Conservation (phyloP, 371 early-diverging fungal genomes). For the Lichtheimia hyalospora region DNA sequence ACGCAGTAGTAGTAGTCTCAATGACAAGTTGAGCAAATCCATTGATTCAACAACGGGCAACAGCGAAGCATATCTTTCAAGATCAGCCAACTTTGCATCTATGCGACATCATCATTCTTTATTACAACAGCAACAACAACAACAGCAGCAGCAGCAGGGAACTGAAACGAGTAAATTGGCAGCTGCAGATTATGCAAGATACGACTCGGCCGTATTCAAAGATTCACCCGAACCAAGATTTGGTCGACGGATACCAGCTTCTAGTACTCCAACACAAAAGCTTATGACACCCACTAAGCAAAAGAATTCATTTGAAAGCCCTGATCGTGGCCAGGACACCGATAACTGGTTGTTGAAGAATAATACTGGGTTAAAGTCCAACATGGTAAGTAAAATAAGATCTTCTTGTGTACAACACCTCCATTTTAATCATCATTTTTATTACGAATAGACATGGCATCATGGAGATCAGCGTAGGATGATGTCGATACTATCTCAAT, state of each 20-base stretch:
- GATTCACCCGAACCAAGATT: slow-evolving; percentile 39
- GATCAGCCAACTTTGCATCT: slow-evolving; percentile 37
- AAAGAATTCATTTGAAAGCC: slow-evolving; percentile 32
- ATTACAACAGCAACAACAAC: neutral
- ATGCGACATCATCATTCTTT: slow-evolving; percentile 13
- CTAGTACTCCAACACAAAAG: slow-evolving; percentile 16
- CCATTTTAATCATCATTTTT: neutral
- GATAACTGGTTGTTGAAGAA: slow-evolving; percentile 11
- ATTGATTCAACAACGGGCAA: slow-evolving; percentile 15
- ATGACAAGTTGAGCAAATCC: slow-evolving; percentile 23
- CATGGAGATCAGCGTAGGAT: slow-evolving; percentile 32
- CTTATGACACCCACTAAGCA: slow-evolving; percentile 16
- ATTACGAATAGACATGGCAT: slow-evolving; percentile 42
- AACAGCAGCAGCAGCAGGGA: slow-evolving; percentile 2
- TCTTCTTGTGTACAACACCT: no score
- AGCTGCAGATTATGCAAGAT: slow-evolving; percentile 46
- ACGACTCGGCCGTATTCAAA: slow-evolving; percentile 57
- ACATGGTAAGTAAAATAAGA: slow-evolving; percentile 21
- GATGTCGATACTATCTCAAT: slow-evolving; percentile 38
- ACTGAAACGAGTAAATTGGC: neutral
- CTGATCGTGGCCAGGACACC: slow-evolving; percentile 22
- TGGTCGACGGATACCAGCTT: slow-evolving; percentile 15
- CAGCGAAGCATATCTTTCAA: slow-evolving; percentile 38
- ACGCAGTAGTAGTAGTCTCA: slow-evolving; percentile 42
- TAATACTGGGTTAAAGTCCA: slow-evolving; percentile 17